Evolutionary conservation across 495 filamentous ascomycete species (phyloP), one percentile per base, ranked within the genome.

Genomic region (Daldinia decipiens): DNA sequence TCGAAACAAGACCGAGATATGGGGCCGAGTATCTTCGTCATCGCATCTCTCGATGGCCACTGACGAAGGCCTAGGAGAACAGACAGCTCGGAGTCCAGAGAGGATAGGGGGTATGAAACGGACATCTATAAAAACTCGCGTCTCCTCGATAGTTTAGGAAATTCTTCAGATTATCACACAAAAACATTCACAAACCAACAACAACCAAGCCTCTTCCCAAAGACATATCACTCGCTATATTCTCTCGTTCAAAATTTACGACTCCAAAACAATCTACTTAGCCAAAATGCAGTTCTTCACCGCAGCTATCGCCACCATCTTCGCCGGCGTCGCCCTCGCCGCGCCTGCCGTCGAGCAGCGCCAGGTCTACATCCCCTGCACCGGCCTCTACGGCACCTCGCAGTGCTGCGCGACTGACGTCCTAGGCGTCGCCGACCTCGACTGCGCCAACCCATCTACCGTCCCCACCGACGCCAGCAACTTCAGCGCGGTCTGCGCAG

Each of bases 391-490:
- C 72, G 72, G 70, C 67, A 80, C 66, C 17, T 11, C 78, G 2
- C 78, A 81, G 62, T 83, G 81, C 78, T 83, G 81, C 63, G 79
- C 80, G 4, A 81, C 79, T 4, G 81, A 82, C 62, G 78, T 82
- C 17, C 79, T 82, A 6, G 80, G 81, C 36, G 53, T 83, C 45
- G 80, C 77, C 0, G 76, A 83, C 61, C 78, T 82, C 11, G 79
- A 83, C 75, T 83, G 81, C 75, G 77, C 67, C 32, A 72, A 77
- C 68, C 80, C 80, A 12, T 67, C 79, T 2, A n/a, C 57, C 0
- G 65, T 65, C 19, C 76, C 78, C 17, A 71, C 74, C 54, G 60
- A 31, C 51, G 77, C 80, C 9, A n/a, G 5, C 40, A 38, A 75
- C 45, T 83, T 83, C 75, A 72, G 52, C 54, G 26, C 66, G 2